phyloP scores from a whole-genome alignment of 129 eudicot genomes.

The Calendula officinalis region DNA sequence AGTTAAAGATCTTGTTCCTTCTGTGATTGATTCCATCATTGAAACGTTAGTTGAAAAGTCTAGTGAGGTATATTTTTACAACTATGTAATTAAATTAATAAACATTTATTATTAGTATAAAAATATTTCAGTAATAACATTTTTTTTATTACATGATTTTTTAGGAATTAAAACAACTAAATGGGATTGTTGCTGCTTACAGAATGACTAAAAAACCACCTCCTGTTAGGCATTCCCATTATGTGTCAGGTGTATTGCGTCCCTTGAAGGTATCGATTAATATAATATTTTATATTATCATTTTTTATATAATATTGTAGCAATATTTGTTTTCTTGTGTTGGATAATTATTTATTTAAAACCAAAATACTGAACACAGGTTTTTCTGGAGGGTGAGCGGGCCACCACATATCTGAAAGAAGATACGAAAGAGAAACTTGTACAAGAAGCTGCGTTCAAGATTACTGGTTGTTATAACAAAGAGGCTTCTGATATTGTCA shows the following conservation, averaged over 20 bases:
- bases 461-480: conserved; percentile 72
- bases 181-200: conserved; percentile 89
- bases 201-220: conserved; percentile 92
- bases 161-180: conserved; percentile 81
- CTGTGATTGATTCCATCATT: conserved; percentile 56
- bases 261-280: conserved; percentile 59
- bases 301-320: too few relatives aligned
- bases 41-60: conserved; percentile 75
- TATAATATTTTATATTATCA: neutral
- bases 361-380: conserved; percentile 33
- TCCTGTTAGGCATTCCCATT: conserved; percentile 93
- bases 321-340: too few relatives aligned
- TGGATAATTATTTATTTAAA: too few relatives aligned
- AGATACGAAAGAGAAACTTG: conserved; percentile 50
- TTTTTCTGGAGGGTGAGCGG: conserved; percentile 76
- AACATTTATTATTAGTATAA: neutral
- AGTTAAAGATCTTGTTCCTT: conserved; percentile 58
- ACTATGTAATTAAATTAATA: neutral
- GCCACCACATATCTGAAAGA: conserved; percentile 57
- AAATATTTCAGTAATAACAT: conserved; percentile 3
- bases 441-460: conserved; percentile 58
- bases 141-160: neutral
- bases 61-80: conserved; percentile 54
- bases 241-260: conserved; percentile 79
- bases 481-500: conserved; percentile 68